A percentile compares a stretch with the other conserved stretches of the same genome.
Conservation (phyloP, 2,329 filamentous ascomycete species). For the Nemania bipapillata region DNA sequence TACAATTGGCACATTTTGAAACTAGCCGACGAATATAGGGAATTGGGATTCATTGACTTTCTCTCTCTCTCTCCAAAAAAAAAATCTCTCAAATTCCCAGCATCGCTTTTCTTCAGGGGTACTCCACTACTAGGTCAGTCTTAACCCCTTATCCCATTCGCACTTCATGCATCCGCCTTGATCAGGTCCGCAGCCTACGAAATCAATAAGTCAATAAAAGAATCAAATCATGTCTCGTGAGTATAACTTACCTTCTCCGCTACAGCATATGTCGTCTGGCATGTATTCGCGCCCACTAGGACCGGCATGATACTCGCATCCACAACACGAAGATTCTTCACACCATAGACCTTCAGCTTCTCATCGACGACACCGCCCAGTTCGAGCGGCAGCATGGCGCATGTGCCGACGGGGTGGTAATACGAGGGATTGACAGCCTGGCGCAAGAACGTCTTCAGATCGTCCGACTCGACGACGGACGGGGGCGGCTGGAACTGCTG, state of each 20-base stretch:
- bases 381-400: constrained; percentile 58
- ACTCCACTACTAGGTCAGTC: neutral
- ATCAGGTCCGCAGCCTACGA: constrained; percentile 35
- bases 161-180: constrained; percentile 30
- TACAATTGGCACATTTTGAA: too few species aligned
- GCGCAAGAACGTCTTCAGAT: constrained; percentile 46
- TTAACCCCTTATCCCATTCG: neutral
- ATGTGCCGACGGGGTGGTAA: constrained; percentile 58
- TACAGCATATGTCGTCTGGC: constrained; percentile 63
- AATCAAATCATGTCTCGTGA: neutral
- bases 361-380: constrained; percentile 60
- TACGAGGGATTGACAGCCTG: constrained; percentile 43
- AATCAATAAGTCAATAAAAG: neutral
- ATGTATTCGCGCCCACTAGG: constrained; percentile 59
- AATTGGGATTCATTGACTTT: neutral
- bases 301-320: constrained; percentile 61
- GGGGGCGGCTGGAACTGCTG: constrained; percentile 50
- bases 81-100: neutral
- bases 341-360: constrained; percentile 58
- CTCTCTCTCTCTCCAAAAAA: too few species aligned
- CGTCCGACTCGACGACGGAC: constrained; percentile 50
- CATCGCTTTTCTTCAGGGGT: neutral
- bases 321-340: constrained; percentile 58
- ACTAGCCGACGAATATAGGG: too few species aligned
- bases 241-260: constrained; percentile 57